A percentile compares a stretch with the other conserved stretches of the same genome.
Evolutionary conservation across 768 basidiomycete genomes (phyloP).

Genomic region (Pholiota molesta): DNA sequence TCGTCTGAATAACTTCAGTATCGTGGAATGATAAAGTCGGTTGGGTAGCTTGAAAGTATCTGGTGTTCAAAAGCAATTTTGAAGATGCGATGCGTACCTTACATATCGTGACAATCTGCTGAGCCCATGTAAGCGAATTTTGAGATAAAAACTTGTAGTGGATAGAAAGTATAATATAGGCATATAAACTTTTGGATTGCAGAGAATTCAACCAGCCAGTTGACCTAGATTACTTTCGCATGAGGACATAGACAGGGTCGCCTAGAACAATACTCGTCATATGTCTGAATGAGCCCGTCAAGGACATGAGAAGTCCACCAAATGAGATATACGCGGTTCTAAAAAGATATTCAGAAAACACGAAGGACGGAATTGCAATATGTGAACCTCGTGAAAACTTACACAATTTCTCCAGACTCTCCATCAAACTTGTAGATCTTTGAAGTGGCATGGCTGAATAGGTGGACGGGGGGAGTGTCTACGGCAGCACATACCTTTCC

Average conservation of each 20-base stretch:
- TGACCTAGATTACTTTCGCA: slow-evolving; percentile 63
- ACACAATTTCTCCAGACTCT: slow-evolving; percentile 84
- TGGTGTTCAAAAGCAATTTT: too few relatives aligned
- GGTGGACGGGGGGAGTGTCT: neutral
- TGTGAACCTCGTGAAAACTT: slow-evolving; percentile 31
- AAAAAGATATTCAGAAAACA: slow-evolving; percentile 16
- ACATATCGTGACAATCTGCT: too few relatives aligned
- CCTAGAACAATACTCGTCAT: slow-evolving; percentile 91
- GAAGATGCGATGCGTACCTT: too few relatives aligned
- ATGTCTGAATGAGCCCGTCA: slow-evolving; percentile 92
- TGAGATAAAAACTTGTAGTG: neutral
- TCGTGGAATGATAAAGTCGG: too few relatives aligned
- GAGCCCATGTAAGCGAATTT: neutral
- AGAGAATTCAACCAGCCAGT: too few relatives aligned
- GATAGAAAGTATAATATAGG: neutral
- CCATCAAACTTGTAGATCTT: slow-evolving; percentile 98
- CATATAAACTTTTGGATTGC: slow-evolving; percentile 4
- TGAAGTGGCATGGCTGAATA: neutral
- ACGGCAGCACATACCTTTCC: slow-evolving; percentile 71
- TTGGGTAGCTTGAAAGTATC: too few relatives aligned
- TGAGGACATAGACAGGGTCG: slow-evolving; percentile 87
- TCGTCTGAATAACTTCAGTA: too few relatives aligned
- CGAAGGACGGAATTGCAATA: slow-evolving; percentile 2
- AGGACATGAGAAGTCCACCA: slow-evolving; percentile 92
- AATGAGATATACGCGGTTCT: slow-evolving; percentile 97